Conservation (phyloP, 768 basidiomycete genomes). For the Tricholoma flavovirens region DNA sequence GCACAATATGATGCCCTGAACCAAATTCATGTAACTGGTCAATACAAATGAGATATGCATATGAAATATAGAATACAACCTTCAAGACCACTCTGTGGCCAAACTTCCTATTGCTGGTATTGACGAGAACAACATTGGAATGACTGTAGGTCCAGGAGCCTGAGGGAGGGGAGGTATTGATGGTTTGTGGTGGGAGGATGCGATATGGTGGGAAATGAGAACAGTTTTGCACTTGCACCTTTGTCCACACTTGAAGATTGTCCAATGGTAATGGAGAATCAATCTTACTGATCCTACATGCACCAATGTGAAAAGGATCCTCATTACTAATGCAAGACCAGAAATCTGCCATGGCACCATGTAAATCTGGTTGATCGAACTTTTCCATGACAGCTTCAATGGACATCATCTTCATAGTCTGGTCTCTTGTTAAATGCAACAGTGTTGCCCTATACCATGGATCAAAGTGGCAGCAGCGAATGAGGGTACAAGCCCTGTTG, state of each 20-base stretch:
- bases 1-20: conserved; percentile 1
- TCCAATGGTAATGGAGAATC: background rate
- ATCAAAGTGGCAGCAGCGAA: background rate
- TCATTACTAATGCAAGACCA: background rate
- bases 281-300: background rate
- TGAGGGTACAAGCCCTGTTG: background rate
- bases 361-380: background rate
- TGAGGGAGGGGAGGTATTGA: background rate
- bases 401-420: background rate
- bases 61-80: background rate
- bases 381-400: background rate
- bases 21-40: background rate
- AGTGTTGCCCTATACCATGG: background rate
- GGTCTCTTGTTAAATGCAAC: background rate
- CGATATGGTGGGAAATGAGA: background rate
- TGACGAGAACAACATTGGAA: background rate
- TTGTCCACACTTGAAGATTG: conserved; percentile 2
- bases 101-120: background rate
- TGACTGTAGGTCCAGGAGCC: background rate
- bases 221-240: background rate
- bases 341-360: background rate
- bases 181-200: background rate
- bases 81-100: conserved; percentile 1
- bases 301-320: background rate
- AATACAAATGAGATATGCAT: background rate